Conservation (phyloP, 805 yeast species). For the Lipomyces yamadae region DNA sequence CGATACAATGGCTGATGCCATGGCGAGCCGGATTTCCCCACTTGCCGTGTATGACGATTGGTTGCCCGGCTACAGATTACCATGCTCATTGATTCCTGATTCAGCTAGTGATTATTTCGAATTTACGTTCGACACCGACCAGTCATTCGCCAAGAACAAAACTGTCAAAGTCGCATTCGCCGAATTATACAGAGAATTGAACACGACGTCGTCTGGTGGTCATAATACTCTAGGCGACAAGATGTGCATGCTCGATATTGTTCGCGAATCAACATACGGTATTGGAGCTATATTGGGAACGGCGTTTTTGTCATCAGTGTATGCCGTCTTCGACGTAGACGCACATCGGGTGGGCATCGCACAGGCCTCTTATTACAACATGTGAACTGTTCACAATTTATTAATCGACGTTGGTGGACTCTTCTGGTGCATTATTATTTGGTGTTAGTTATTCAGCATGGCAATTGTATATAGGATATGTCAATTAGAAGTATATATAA, state of each 20-base stretch:
- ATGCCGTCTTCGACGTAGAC: slow-evolving; percentile 30
- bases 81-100: slow-evolving; percentile 14
- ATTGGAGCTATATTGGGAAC: slow-evolving; percentile 33
- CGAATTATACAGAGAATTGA: slow-evolving; percentile 20
- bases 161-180: slow-evolving; percentile 18
- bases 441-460: background rate
- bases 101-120: background rate
- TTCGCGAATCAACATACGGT: slow-evolving; percentile 29
- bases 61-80: slow-evolving; percentile 30
- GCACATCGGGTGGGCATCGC: slow-evolving; percentile 23
- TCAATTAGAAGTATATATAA: background rate
- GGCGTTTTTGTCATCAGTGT: slow-evolving; percentile 26
- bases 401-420: slow-evolving; percentile 12
- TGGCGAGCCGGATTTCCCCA: slow-evolving; percentile 21
- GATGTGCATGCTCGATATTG: slow-evolving; percentile 29
- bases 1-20: slow-evolving; percentile 29
- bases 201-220: background rate
- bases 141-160: background rate
- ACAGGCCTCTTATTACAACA: slow-evolving; percentile 26
- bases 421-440: background rate
- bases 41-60: slow-evolving; percentile 25
- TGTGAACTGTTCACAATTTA: background rate
- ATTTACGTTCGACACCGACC: slow-evolving; percentile 1
- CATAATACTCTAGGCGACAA: background rate
- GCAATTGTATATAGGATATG: slow-evolving; percentile 3